phyloP scores from a whole-genome alignment of 768 basidiomycete genomes.

The Saitozyma sp. region DNA sequence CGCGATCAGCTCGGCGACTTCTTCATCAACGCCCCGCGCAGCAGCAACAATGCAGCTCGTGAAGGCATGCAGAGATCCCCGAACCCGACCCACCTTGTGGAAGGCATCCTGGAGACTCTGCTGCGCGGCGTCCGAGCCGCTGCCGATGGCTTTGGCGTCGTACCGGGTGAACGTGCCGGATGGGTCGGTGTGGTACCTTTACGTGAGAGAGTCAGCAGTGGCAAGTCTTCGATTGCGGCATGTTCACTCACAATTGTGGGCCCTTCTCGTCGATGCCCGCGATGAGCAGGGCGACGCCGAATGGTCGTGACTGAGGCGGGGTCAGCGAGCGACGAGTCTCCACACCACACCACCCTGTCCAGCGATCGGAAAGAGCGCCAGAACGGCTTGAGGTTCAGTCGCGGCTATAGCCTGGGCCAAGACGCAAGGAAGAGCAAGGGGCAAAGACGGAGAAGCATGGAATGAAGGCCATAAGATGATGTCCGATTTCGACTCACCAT shows the following conservation, averaged over 20 bases:
- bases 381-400: no score
- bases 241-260: constrained; percentile 77
- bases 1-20: background rate
- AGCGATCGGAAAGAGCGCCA: no score
- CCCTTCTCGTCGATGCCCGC: constrained; percentile 96
- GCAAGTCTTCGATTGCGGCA: background rate
- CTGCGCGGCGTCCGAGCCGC: constrained; percentile 96
- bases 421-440: no score
- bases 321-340: no score
- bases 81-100: constrained; percentile 68
- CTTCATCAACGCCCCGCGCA: no score
- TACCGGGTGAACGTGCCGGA: constrained; percentile 96
- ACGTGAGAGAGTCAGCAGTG: constrained; percentile 2
- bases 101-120: constrained; percentile 95
- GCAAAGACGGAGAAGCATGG: no score
- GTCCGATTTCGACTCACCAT: constrained; percentile 76
- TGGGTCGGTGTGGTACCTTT: constrained; percentile 94
- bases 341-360: no score
- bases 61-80: no score
- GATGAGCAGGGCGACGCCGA: constrained; percentile 94
- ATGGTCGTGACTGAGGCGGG: constrained; percentile 72
- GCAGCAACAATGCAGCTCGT: no score
- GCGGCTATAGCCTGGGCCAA: no score
- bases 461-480: no score
- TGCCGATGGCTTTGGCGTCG: constrained; percentile 97